Evolutionary conservation across 2,329 filamentous ascomycete species (phyloP), one percentile per base, ranked within the genome.

Genomic region (Paracorniculantispora psalliotae): DNA sequence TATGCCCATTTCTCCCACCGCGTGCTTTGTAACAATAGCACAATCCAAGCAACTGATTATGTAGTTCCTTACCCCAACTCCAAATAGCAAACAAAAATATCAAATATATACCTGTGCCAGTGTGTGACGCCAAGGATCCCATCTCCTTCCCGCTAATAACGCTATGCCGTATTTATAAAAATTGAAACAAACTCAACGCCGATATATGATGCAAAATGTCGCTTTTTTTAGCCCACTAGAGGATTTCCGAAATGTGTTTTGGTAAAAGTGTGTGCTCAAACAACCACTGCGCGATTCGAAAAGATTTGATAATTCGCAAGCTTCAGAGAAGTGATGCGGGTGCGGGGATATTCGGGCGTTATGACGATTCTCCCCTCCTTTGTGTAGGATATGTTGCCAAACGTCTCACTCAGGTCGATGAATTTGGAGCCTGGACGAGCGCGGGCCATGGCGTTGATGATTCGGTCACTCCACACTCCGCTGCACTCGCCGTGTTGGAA

Each of bases 381-480:
- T 67, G 78, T 80, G 63, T 81, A 79, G 15, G 78, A 75, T 10
- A 85, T 76, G 62, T 83, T 81, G 46, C 84, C 84, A 61, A 90
- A 86, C 2, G 79, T 83, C 56, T 90, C 86, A 13, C 81, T 78
- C 58, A 90, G 77, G 64, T 88, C 82, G 46, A 82, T 76, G 65
- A 87, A 91, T 1, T 75, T 72, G 3, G 81, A 80, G 1, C 75
- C 70, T 0, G 88, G 87, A 6, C 88, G 81, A 13, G 82, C 79
- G 39, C 77, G 75, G 33, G 78, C 76, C 56, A 92, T 79, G 59
- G 83, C 79, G 25, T 80, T 74, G 10, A 91, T 73, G 48, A 91
- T 90, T 8, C 75, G 70, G 9, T 88, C 82, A 67, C 85, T 91
- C 89, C 88, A 92, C 2, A 92, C 80, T 5, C 89, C 89, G 1